Base-by-base conservation (phyloP, 805 yeast genomes). In the Zygosaccharomyces siamensis region DNA sequence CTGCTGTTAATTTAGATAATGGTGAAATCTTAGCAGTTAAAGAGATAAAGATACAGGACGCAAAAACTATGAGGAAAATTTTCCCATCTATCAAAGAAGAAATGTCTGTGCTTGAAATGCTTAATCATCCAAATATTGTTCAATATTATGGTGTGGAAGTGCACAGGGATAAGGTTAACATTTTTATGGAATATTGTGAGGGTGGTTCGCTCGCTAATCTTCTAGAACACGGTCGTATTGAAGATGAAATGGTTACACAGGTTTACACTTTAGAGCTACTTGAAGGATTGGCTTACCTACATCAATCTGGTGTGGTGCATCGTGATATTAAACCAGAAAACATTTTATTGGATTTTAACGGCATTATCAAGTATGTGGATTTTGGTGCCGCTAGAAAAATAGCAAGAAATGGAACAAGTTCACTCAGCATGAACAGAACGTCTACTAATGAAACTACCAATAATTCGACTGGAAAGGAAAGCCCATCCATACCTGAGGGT, bases 11-110 rank as follows among this genome's bases (percentile, higher is more conserved):
- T 62, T 76, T 93, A 52, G 98, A 92, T 57, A 88, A 95, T 14
- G 98, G 98, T 64, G 95, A 90, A 45, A 84, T 90, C 2, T 83
- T 93, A 86, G 99, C 99, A 0, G 99, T 93, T 30, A 93, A 93
- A 66, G 98, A 93, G 68, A 89, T 93, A 51, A 77, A 89, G 48
- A 83, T 93, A 64, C 96, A 89, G 58, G 96, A 90, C 60, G 78
- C 86, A 20, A 93, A 88, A 59, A 80, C 93, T 1, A 84, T 90
- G 61, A 81, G 86, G 58, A 84, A 84, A 46, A 80, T 90, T 52
- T 89, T 89, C 46, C 93, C 95, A 33, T 80, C 89, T 2, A 89
- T 93, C 55, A 89, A 88, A 64, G 97, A 90, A 57, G 99, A 93
- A 64, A 92, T 93, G 97, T 85, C 95, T 0, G 97, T 92, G 1